Conservation (phyloP, 345 rosid species). For the Brassica incana region DNA sequence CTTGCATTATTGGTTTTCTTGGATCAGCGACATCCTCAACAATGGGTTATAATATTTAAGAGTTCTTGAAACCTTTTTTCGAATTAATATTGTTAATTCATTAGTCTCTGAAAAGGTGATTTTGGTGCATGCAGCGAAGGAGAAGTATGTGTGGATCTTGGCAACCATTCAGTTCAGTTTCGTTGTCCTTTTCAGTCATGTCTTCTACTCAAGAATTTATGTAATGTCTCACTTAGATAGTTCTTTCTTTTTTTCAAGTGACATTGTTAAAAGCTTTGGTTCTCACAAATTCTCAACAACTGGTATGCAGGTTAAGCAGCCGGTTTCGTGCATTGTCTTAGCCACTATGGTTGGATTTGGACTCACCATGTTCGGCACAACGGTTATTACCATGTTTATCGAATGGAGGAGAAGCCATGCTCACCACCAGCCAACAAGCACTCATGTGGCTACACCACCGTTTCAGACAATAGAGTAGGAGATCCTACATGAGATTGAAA, state of each 20-base stretch:
- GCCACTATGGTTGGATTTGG: conserved; percentile 81
- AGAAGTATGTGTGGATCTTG: conserved; percentile 69
- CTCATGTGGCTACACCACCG: conserved; percentile 15
- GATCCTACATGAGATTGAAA: no score
- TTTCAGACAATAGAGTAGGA: conserved; percentile 7
- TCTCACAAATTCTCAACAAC: background rate
- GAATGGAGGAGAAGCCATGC: conserved; percentile 41
- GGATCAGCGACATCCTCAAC: conserved; percentile 72
- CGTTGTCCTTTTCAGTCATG: conserved; percentile 72
- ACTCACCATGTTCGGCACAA: conserved; percentile 55
- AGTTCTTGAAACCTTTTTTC: background rate
- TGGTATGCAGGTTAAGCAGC: conserved; percentile 46
- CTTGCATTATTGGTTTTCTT: conserved; percentile 75
- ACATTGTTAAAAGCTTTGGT: conserved; percentile 7
- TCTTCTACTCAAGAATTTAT: conserved; percentile 55
- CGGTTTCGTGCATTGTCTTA: conserved; percentile 68
- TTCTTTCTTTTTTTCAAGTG: background rate
- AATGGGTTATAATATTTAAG: conserved; percentile 59
- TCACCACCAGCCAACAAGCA: background rate
- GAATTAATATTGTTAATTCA: background rate
- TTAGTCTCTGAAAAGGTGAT: background rate
- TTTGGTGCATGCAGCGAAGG: conserved; percentile 46
- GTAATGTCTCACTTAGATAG: background rate
- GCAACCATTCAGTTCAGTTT: conserved; percentile 65
- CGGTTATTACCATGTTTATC: conserved; percentile 44